phyloP scores from a whole-genome alignment of 2,329 filamentous ascomycete genomes.

The Clonostachys byssicola region DNA sequence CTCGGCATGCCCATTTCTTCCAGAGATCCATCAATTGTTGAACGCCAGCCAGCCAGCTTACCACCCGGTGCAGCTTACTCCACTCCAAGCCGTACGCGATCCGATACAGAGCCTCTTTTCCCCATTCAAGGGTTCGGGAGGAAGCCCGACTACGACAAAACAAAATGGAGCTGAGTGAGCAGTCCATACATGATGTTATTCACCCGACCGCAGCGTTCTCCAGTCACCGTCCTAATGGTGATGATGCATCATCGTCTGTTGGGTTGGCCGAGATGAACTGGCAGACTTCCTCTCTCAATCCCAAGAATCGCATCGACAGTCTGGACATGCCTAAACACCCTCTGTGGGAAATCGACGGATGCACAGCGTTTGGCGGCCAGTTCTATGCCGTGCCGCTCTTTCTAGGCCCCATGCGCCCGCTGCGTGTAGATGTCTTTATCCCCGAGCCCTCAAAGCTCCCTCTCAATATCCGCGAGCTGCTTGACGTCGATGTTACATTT shows the following conservation, averaged over 20 bases:
- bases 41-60: background rate
- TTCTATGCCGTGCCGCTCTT: constrained; percentile 53
- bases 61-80: background rate
- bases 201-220: constrained; percentile 54
- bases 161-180: constrained; percentile 48
- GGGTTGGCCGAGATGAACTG: constrained; percentile 21
- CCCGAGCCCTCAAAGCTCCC: constrained; percentile 41
- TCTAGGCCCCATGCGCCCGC: constrained; percentile 35
- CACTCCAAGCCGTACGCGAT: background rate
- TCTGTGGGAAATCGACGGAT: constrained; percentile 56
- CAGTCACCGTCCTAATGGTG: constrained; percentile 3
- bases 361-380: constrained; percentile 51
- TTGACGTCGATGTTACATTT: constrained; percentile 46
- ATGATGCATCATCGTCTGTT: background rate
- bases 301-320: constrained; percentile 57
- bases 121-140: too few relatives aligned
- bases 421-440: constrained; percentile 55
- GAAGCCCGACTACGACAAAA: too few relatives aligned
- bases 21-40: background rate
- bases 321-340: constrained; percentile 36
- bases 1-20: background rate
- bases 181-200: constrained; percentile 49
- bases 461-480: constrained; percentile 33
- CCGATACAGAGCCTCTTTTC: too few relatives aligned
- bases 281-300: constrained; percentile 48